phyloP scores from a whole-genome alignment of 1,139 yeast genomes.

The Blastobotrys petasosporus region DNA sequence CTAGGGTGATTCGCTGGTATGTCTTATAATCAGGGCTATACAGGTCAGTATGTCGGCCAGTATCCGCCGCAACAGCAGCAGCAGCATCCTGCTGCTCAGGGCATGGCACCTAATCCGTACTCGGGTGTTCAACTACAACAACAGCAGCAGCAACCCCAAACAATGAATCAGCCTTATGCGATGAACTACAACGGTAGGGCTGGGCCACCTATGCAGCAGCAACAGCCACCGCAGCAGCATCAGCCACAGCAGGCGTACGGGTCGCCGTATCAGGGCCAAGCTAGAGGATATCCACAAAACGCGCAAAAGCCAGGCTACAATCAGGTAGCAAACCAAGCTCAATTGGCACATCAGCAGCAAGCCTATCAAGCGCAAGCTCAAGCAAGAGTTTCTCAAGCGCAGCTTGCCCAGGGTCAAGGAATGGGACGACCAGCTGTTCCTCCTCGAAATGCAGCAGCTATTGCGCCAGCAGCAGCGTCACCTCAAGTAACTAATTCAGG shows the following conservation, averaged over 20 bases:
- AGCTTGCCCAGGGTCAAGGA: constrained; percentile 13
- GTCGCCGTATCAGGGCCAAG: too few relatives aligned
- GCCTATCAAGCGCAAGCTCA: constrained; percentile 1
- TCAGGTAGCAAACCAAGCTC: not conserved
- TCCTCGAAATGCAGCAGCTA: constrained; percentile 9
- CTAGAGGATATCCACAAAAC: too few relatives aligned
- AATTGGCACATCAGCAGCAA: constrained; percentile 2
- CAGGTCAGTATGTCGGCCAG: constrained; percentile 5
- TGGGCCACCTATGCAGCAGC: too few relatives aligned
- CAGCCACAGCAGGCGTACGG: too few relatives aligned
- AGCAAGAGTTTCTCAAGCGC: constrained; percentile 16
- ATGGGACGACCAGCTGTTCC: not conserved
- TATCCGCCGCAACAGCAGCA: constrained; percentile 5
- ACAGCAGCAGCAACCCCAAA: constrained; percentile 3
- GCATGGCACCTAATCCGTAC: constrained; percentile 7
- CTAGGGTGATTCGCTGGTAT: not conserved
- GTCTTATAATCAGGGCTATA: constrained; percentile 11
- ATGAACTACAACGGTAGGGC: not conserved
- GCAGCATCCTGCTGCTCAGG: constrained; percentile 3
- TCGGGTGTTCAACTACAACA: constrained; percentile 13
- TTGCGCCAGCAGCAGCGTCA: constrained; percentile 16
- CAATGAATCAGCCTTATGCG: not conserved
- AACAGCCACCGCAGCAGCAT: too few relatives aligned
- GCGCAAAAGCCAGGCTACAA: too few relatives aligned
- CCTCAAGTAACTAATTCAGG: constrained; percentile 18